Conservation (phyloP, 2,329 filamentous ascomycete species). For the Onygena corvina region DNA sequence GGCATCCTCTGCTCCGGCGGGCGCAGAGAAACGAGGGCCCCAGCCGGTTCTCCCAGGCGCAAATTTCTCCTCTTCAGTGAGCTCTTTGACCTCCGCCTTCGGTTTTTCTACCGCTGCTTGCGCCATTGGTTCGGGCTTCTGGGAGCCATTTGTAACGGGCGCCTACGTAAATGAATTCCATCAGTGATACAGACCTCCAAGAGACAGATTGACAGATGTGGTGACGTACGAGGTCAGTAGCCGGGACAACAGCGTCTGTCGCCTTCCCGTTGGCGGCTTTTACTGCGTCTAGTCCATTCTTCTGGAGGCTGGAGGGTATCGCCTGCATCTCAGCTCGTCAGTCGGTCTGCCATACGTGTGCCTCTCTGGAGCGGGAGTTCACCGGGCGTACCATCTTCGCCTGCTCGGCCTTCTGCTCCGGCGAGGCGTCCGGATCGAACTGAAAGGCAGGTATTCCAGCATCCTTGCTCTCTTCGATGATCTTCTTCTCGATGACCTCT, state of each 20-base stretch:
- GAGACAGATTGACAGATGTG: too few relatives aligned
- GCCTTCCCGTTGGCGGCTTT: slow-evolving; percentile 19
- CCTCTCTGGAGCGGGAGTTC: slow-evolving; percentile 1
- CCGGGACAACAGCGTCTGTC: slow-evolving; percentile 41
- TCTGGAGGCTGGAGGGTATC: slow-evolving; percentile 35
- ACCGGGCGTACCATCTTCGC: slow-evolving; percentile 56
- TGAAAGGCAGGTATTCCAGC: slow-evolving; percentile 69
- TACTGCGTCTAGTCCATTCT: neutral
- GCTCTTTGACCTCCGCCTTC: slow-evolving; percentile 38
- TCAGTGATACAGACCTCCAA: too few relatives aligned
- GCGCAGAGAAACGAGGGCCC: slow-evolving; percentile 67
- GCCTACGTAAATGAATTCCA: too few relatives aligned
- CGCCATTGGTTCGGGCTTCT: neutral
- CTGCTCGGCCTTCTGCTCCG: slow-evolving; percentile 73
- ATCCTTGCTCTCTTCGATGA: slow-evolving; percentile 65
- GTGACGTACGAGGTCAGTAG: slow-evolving; percentile 56
- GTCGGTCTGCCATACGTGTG: neutral
- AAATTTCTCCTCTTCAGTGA: slow-evolving; percentile 46
- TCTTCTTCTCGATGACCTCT: slow-evolving; percentile 57
- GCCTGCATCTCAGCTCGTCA: slow-evolving; percentile 5
- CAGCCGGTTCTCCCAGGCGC: slow-evolving; percentile 60
- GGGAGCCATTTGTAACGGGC: slow-evolving; percentile 1
- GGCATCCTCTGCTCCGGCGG: slow-evolving; percentile 41
- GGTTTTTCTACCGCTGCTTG: neutral
- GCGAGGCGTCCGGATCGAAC: slow-evolving; percentile 74